phyloP scores from a whole-genome alignment of 2,329 filamentous ascomycete species.

The Microcyclospora pomicola region DNA sequence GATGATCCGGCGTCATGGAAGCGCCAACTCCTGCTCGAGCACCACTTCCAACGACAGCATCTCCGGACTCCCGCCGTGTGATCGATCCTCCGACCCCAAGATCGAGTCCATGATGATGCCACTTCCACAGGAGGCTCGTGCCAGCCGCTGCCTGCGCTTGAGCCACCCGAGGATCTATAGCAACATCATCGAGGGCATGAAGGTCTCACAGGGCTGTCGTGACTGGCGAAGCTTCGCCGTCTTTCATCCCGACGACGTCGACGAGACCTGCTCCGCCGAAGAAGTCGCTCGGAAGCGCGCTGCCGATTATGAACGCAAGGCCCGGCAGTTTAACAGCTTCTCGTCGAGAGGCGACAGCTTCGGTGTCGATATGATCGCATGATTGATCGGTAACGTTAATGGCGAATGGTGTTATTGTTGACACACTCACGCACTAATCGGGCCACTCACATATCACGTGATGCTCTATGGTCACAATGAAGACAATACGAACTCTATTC shows the following conservation, averaged over 20 bases:
- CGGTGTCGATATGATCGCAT: constrained; percentile 15
- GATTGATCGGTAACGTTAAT: constrained; percentile 1
- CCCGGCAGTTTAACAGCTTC: constrained; percentile 14
- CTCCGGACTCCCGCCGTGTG: constrained; percentile 19
- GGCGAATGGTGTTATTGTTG: too few species aligned
- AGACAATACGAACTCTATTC: too few species aligned
- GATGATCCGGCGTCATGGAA: constrained; percentile 12
- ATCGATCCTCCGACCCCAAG: constrained; percentile 15
- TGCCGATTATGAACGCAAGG: constrained; percentile 16
- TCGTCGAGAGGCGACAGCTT: constrained; percentile 6
- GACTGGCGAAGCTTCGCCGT: constrained; percentile 22
- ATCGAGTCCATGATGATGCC: constrained; percentile 24
- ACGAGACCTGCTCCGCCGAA: constrained; percentile 16
- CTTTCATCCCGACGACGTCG: constrained; percentile 20
- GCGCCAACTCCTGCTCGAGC: constrained; percentile 16
- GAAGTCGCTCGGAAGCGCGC: constrained; percentile 14
- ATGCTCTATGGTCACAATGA: too few species aligned
- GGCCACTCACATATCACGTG: too few species aligned
- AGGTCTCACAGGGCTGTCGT: constrained; percentile 16
- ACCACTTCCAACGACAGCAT: constrained; percentile 20
- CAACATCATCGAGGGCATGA: constrained; percentile 22
- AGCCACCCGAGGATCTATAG: constrained; percentile 20
- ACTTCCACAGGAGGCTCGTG: constrained; percentile 11
- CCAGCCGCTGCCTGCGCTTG: constrained; percentile 19
- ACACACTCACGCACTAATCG: too few species aligned